A percentile compares a stretch with the other conserved stretches of the same genome.
phyloP scores from a whole-genome alignment of 352 stramenopile species.

The Phytophthora pistaciae region DNA sequence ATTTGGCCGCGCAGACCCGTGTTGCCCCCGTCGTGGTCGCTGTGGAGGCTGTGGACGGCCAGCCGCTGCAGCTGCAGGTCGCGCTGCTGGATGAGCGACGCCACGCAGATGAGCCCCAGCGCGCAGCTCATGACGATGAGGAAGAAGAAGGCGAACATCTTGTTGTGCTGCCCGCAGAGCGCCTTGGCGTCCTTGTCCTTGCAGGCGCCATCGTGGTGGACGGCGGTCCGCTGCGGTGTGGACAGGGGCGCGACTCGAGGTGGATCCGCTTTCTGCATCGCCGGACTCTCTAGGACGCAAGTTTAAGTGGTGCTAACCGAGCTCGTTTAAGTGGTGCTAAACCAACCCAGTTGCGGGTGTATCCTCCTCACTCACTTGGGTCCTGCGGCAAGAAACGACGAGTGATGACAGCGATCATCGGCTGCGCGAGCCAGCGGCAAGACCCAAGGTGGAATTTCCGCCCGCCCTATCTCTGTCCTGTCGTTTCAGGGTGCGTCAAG shows the following conservation, averaged over 20 bases:
- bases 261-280: constrained; percentile 9
- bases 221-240: not conserved
- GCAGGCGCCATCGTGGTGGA: not conserved
- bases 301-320: not conserved
- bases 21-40: not conserved
- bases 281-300: not conserved
- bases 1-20: constrained; percentile 27
- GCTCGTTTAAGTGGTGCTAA: not conserved
- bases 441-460: not conserved
- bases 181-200: constrained; percentile 3
- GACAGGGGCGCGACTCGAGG: not conserved
- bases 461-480: not conserved
- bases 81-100: constrained; percentile 61
- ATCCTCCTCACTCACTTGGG: not conserved
- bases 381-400: not conserved
- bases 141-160: constrained; percentile 47
- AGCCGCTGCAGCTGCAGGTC: constrained; percentile 41
- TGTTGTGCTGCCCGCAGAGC: constrained; percentile 29
- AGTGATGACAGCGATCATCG: not conserved
- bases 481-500: not conserved
- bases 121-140: constrained; percentile 65
- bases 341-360: not conserved
- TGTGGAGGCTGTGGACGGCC: constrained; percentile 30
- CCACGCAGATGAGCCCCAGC: constrained; percentile 61
- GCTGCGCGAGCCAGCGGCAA: not conserved